These are phyloP conservation scores for Podila verticillata DNA, from an alignment of 192 early-diverging fungal species.

Conservation along the genomic window DNA sequence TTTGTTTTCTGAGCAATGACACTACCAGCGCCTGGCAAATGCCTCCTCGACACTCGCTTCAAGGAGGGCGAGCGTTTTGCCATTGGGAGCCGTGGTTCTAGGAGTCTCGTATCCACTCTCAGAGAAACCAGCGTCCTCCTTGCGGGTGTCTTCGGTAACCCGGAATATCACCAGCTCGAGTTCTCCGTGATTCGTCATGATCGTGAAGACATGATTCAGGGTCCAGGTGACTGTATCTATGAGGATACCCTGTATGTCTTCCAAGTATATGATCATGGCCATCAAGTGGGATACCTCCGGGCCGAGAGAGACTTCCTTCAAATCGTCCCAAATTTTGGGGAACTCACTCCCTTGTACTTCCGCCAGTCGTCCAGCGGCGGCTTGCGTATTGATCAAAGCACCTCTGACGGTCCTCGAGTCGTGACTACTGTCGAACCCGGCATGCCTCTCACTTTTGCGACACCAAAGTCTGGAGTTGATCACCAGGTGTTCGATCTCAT, in stretches of 20 bases:
- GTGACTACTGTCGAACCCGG: background rate
- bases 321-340: background rate
- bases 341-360: background rate
- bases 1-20: too few relatives aligned
- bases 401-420: background rate
- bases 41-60: background rate
- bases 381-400: conserved; percentile 1
- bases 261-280: background rate
- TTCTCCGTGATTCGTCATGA: too few relatives aligned
- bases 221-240: conserved; percentile 14
- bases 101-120: background rate
- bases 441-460: background rate
- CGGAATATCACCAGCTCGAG: background rate
- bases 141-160: conserved; percentile 4
- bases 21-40: background rate
- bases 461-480: too few relatives aligned
- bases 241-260: conserved; percentile 15
- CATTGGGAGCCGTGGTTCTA: background rate
- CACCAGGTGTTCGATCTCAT: conserved; percentile 1
- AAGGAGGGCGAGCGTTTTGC: conserved; percentile 7
- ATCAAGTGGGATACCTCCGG: conserved; percentile 9
- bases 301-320: background rate
- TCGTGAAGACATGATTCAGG: too few relatives aligned
- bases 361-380: conserved; percentile 4
- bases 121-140: background rate